Base-by-base conservation (phyloP, 345 rosid species). In the Citrus sp. region DNA sequence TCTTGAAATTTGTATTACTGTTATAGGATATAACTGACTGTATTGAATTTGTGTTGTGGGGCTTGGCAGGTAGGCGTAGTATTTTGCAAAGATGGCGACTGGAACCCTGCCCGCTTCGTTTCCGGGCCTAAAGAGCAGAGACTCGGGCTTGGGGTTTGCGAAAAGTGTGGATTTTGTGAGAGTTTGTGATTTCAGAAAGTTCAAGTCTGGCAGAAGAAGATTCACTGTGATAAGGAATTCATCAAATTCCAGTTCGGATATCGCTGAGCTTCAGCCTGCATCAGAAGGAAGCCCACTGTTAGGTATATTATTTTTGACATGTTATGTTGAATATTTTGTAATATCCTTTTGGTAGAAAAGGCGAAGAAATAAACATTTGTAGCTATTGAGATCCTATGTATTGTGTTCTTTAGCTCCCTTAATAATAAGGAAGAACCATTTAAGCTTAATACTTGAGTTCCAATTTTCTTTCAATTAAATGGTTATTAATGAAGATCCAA, bases 211-310 rank as follows among this genome's bases (percentile, higher is more conserved):
- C 58, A 76, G 86, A 42, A 92, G 82, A 80, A 89, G 85, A 67
- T 82, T 90, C 35, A 81, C 87, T 0, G 81, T 89, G 75, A 86
- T 92, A 72, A 86, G 91, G 77, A 92, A 78, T 86, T 93, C 94
- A 25, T 93, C 94, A n/a, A 90, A 83, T 56, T 80, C 88, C 28
- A 80, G 91, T 69, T 87, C 87, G 0, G 97, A 93, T 77, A 84
- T 85, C 56, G 91, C 92, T 18, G 89, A 96, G 83, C 89, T 94
- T 34, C 91, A 91, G 85, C 92, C 97, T 77, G 94, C 94, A 54
- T 90, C 97, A 7, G 93, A 89, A 55, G 97, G 97, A 67, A 94
- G 94, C 82, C 97, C 97, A 69, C 82, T 96, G 59, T 81, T 96
- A 85, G 99, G 99, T 94, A 88, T 71, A 30, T 63, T 5, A 55